Conservation (phyloP, 2,329 filamentous ascomycete genomes). For the Cladosporium sp. region DNA sequence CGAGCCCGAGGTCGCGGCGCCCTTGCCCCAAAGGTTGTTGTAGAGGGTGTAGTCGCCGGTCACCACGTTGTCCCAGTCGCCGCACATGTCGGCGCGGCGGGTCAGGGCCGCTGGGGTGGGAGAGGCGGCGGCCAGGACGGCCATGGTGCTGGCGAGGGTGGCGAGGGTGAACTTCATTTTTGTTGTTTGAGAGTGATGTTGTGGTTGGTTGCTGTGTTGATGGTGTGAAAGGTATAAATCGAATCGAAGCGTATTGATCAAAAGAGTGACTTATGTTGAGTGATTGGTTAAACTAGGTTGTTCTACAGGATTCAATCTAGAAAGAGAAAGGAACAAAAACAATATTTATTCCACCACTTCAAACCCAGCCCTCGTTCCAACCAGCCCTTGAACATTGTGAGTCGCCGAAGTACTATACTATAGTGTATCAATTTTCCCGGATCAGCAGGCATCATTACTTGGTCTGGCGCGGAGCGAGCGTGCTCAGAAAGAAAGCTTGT, state of each 20-base stretch:
- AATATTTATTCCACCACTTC: not conserved
- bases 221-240: not conserved
- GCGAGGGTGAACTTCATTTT: conserved; percentile 26
- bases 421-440: not conserved
- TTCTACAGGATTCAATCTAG: not conserved
- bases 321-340: not conserved
- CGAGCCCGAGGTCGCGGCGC: conserved; percentile 43
- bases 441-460: conserved; percentile 1
- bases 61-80: conserved; percentile 32
- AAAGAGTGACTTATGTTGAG: not conserved
- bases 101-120: conserved; percentile 20
- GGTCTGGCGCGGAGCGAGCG: conserved; percentile 7
- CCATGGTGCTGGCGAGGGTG: conserved; percentile 20
- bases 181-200: not conserved
- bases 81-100: conserved; percentile 30
- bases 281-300: not conserved
- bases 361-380: not conserved
- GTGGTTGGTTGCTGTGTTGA: not conserved
- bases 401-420: not conserved
- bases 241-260: not conserved
- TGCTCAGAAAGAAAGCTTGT: conserved; percentile 10
- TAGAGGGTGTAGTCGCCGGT: conserved; percentile 40
- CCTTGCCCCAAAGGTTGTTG: conserved; percentile 48
- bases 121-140: conserved; percentile 22
- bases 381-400: not conserved